phyloP scores from a whole-genome alignment of 345 rosid genomes.

The Noccaea bulbosa region DNA sequence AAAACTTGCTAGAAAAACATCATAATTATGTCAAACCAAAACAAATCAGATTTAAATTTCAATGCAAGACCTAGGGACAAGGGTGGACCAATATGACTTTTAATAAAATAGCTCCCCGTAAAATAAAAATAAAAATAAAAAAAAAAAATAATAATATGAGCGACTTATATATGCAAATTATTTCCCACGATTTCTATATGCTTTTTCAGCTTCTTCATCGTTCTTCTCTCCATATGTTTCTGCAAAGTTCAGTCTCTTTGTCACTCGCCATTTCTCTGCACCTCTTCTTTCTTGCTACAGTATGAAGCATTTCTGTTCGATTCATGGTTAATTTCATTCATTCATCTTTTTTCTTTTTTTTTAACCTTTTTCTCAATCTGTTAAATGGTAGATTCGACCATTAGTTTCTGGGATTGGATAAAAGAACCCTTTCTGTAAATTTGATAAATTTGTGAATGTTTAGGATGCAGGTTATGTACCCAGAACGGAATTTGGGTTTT shows the following conservation, averaged over 20 bases:
- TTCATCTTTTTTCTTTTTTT: not conserved
- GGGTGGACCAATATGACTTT: too few relatives aligned
- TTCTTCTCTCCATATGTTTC: not conserved
- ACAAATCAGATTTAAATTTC: too few relatives aligned
- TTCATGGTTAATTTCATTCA: conserved; percentile 6
- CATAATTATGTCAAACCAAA: too few relatives aligned
- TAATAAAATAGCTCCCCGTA: not conserved
- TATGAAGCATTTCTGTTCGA: conserved; percentile 19
- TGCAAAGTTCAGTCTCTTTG: conserved; percentile 1
- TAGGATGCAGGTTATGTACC: conserved; percentile 37
- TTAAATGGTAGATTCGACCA: too few relatives aligned
- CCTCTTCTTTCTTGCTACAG: not conserved
- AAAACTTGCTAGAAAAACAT: too few relatives aligned
- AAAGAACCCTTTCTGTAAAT: conserved; percentile 8
- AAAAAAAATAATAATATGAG: not conserved
- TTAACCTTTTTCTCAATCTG: not conserved
- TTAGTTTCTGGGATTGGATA: conserved; percentile 15
- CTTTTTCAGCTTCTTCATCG: not conserved
- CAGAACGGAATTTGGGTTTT: conserved; percentile 32
- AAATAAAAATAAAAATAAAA: too few relatives aligned
- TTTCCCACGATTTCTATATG: conserved; percentile 8
- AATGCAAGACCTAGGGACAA: too few relatives aligned
- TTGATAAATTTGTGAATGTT: conserved; percentile 17
- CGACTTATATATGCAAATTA: not conserved
- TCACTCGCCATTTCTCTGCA: conserved; percentile 16